phyloP scores from a whole-genome alignment of 345 rosid species.

The Viola odorata region DNA sequence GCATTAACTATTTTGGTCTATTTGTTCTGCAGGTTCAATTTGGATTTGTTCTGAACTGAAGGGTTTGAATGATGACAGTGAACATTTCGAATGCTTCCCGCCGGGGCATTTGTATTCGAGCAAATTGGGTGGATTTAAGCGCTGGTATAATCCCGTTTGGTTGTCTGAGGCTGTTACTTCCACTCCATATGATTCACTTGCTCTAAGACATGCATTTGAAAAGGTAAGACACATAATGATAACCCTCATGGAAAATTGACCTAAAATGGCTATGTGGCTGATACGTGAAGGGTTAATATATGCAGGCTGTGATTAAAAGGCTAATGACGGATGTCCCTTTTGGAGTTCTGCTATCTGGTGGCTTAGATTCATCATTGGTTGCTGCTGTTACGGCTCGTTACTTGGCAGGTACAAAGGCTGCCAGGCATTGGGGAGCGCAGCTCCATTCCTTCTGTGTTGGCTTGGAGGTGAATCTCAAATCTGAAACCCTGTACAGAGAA shows the following conservation, averaged over 20 bases:
- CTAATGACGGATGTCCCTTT: constrained; percentile 93
- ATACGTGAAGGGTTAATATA: neutral
- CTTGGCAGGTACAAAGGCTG: constrained; percentile 62
- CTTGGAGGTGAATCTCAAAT: constrained; percentile 57
- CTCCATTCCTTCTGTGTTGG: constrained; percentile 93
- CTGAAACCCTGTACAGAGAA: too few relatives aligned
- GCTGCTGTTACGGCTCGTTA: constrained; percentile 83
- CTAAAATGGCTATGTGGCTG: neutral
- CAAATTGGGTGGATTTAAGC: constrained; percentile 57
- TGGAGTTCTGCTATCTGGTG: constrained; percentile 90
- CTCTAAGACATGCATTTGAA: constrained; percentile 62
- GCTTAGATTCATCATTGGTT: constrained; percentile 88
- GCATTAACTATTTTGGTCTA: neutral
- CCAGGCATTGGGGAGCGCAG: constrained; percentile 77
- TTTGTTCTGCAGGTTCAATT: constrained; percentile 48
- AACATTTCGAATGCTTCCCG: constrained; percentile 80
- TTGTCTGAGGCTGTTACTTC: constrained; percentile 64
- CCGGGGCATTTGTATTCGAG: constrained; percentile 93
- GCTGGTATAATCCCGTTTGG: constrained; percentile 95
- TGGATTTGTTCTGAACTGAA: constrained; percentile 89
- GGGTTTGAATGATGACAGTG: constrained; percentile 84
- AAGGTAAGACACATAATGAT: constrained; percentile 33
- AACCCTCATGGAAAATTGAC: neutral
- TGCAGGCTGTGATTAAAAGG: constrained; percentile 87
- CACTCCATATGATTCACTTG: constrained; percentile 68